phyloP scores from a whole-genome alignment of 164 flowering plant species.

The Sextonia rubra region DNA sequence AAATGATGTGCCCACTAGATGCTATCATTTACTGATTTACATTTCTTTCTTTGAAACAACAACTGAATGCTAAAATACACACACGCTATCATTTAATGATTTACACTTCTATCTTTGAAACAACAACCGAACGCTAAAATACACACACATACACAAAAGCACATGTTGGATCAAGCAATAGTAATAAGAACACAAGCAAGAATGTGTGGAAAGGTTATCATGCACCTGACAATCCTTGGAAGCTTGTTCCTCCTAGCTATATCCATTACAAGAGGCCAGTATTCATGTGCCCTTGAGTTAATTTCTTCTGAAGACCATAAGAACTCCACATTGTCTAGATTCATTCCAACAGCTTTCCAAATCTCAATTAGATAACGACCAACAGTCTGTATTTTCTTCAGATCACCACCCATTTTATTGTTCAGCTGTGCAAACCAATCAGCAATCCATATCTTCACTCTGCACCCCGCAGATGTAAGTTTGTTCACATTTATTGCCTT shows the following conservation, averaged over 20 bases:
- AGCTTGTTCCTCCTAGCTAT: slow-evolving; percentile 85
- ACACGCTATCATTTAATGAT: background rate
- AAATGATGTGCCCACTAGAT: background rate
- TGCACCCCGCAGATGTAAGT: slow-evolving; percentile 74
- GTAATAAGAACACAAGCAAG: background rate
- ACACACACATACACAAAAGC: background rate
- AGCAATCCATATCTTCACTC: slow-evolving; percentile 91
- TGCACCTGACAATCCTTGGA: slow-evolving; percentile 51
- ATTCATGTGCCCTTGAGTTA: slow-evolving; percentile 61
- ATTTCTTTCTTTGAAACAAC: background rate
- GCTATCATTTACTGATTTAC: background rate
- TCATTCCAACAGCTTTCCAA: slow-evolving; percentile 95
- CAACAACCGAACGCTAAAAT: background rate
- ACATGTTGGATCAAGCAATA: background rate
- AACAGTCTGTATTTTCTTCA: slow-evolving; percentile 73
- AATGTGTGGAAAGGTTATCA: background rate
- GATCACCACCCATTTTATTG: slow-evolving; percentile 95
- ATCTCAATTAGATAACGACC: slow-evolving; percentile 85
- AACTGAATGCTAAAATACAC: background rate
- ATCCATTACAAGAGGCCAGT: slow-evolving; percentile 97
- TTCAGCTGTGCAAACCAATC: slow-evolving; percentile 97
- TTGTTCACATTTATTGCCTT: slow-evolving; percentile 87
- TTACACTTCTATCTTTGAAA: background rate
- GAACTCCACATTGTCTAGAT: slow-evolving; percentile 79
- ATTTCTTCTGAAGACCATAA: slow-evolving; percentile 93